Conservation (phyloP, 2,329 filamentous ascomycete species). For the Diatrype stigma region DNA sequence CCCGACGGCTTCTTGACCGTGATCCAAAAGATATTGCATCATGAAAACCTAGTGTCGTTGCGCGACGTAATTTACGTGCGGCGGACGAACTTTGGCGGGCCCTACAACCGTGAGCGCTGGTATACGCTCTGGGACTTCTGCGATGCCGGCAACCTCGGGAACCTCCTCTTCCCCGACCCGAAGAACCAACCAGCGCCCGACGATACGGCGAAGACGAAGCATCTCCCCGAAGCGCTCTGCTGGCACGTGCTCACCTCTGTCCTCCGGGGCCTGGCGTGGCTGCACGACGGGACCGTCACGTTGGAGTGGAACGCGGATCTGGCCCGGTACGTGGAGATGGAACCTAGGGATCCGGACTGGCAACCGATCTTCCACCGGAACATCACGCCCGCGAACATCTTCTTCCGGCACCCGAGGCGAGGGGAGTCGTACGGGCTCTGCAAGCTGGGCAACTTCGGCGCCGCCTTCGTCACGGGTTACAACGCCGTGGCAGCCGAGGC, state of each 20-base stretch:
- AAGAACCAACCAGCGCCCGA: slow-evolving; percentile 5
- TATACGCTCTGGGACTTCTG: slow-evolving; percentile 46
- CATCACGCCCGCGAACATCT: slow-evolving; percentile 44
- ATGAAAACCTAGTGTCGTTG: slow-evolving; percentile 46
- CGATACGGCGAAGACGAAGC: slow-evolving; percentile 10
- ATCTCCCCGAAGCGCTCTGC: slow-evolving; percentile 48
- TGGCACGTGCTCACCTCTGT: slow-evolving; percentile 52
- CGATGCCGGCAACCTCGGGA: slow-evolving; percentile 45
- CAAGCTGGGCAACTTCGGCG: slow-evolving; percentile 47
- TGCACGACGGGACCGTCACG: slow-evolving; percentile 44
- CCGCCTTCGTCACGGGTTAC: slow-evolving; percentile 37
- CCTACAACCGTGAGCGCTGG: slow-evolving; percentile 3
- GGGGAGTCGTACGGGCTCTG: slow-evolving; percentile 49
- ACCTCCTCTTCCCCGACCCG: slow-evolving; percentile 28
- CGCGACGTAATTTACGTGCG: slow-evolving; percentile 30
- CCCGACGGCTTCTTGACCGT: slow-evolving; percentile 17
- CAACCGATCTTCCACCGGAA: slow-evolving; percentile 47
- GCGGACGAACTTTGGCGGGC: slow-evolving; percentile 12
- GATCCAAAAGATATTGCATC: slow-evolving; percentile 38
- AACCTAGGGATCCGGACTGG: slow-evolving; percentile 38
- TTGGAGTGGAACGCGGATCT: slow-evolving; percentile 11
- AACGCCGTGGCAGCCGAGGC: slow-evolving; percentile 6
- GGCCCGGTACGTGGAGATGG: slow-evolving; percentile 4
- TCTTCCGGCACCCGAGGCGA: slow-evolving; percentile 44
- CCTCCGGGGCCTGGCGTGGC: slow-evolving; percentile 44